phyloP scores from a whole-genome alignment of 306 rosid species.

The Myrica gale region DNA sequence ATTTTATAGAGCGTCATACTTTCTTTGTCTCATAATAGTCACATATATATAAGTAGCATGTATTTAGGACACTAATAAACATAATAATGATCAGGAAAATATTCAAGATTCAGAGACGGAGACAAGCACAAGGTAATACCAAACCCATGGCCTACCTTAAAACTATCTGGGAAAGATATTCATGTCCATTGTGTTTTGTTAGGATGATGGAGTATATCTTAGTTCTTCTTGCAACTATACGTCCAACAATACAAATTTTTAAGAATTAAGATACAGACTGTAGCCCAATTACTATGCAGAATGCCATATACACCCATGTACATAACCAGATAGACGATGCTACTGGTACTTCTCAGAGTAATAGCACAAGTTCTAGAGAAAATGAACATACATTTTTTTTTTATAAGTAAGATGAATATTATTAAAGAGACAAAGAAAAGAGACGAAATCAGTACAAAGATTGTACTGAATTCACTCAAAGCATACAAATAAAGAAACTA shows the following conservation, averaged over 20 bases:
- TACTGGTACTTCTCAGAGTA: constrained; percentile 16
- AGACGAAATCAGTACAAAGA: no score
- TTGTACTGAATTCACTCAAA: no score
- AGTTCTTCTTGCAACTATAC: background rate
- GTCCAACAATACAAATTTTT: background rate
- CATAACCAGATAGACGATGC: background rate
- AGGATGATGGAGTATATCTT: background rate
- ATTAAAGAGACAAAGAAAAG: no score
- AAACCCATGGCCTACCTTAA: background rate
- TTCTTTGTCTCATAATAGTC: background rate
- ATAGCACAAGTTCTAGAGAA: constrained; percentile 9
- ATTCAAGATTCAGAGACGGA: background rate
- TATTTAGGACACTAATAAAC: background rate
- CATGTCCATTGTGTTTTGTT: background rate
- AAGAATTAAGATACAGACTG: background rate
- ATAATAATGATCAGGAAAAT: no score
- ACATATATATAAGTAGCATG: no score
- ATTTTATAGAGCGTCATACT: no score
- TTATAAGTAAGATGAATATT: no score
- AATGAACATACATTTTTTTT: constrained; percentile 12
- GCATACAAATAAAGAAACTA: no score
- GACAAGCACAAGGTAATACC: background rate
- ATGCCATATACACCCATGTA: background rate
- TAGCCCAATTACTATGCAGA: background rate
- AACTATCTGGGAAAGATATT: background rate